Conservation (phyloP, 2,329 filamentous ascomycete species). For the Aspergillus persii region DNA sequence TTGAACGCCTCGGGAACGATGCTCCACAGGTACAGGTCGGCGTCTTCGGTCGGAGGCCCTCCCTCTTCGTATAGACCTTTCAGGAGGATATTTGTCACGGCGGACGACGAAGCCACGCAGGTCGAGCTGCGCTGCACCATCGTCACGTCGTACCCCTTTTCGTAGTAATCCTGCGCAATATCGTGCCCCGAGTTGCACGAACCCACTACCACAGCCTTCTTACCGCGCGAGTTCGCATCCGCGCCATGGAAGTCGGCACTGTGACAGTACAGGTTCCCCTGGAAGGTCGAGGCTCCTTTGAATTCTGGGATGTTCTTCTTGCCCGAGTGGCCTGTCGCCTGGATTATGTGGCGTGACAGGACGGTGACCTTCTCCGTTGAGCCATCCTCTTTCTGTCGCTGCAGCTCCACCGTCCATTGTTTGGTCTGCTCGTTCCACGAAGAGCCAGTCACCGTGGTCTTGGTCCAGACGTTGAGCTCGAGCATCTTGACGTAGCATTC, state of each 20-base stretch:
- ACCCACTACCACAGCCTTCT: conserved; percentile 64
- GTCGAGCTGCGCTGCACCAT: conserved; percentile 69
- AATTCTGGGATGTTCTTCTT: conserved; percentile 56
- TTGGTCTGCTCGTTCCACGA: conserved; percentile 52
- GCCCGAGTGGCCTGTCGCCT: conserved; percentile 67
- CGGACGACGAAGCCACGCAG: conserved; percentile 58
- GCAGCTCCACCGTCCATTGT: conserved; percentile 56
- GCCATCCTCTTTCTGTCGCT: conserved; percentile 40
- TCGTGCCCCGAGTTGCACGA: conserved; percentile 69
- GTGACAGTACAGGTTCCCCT: conserved; percentile 60
- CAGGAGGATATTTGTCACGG: conserved; percentile 54
- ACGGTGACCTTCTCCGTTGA: conserved; percentile 52
- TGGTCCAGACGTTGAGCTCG: conserved; percentile 68
- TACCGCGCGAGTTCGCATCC: conserved; percentile 46
- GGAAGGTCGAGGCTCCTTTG: conserved; percentile 54
- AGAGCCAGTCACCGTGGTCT: conserved; percentile 49
- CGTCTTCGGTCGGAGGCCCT: conserved; percentile 63
- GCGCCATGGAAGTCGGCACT: conserved; percentile 61
- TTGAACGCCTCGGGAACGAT: conserved; percentile 62
- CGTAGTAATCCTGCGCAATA: conserved; percentile 65
- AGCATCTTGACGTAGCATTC: conserved; percentile 62
- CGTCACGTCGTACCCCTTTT: conserved; percentile 65
- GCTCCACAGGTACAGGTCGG: conserved; percentile 60
- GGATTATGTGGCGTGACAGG: conserved; percentile 62
- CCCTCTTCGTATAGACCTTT: conserved; percentile 49